Conservation (phyloP, 306 rosid genomes). For the Ziziphus jujuba region DNA sequence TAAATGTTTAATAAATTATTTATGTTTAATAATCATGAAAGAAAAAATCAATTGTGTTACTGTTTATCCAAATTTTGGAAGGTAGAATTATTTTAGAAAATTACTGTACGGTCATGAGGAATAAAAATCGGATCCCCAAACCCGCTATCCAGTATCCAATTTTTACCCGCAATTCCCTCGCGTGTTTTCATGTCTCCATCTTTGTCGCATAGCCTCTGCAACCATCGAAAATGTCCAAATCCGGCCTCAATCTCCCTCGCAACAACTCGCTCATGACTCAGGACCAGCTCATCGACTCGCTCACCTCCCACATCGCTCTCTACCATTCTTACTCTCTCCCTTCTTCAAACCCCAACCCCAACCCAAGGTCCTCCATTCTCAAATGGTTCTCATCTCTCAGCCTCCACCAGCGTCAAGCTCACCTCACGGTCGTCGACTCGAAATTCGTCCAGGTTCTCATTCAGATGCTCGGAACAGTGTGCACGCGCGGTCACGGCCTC, state of each 20-base stretch:
- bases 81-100: too few relatives aligned
- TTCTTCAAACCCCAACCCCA: slow-evolving; percentile 30
- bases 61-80: too few relatives aligned
- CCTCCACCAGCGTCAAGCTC: slow-evolving; percentile 67
- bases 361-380: slow-evolving; percentile 56
- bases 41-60: too few relatives aligned
- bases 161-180: neutral
- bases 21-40: too few relatives aligned
- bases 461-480: slow-evolving; percentile 59
- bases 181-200: neutral
- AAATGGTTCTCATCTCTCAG: slow-evolving; percentile 82
- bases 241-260: slow-evolving; percentile 12
- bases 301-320: slow-evolving; percentile 84
- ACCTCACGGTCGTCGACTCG: slow-evolving; percentile 61
- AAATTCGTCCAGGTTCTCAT: slow-evolving; percentile 59
- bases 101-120: too few relatives aligned
- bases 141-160: neutral
- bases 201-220: neutral
- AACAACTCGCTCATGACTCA: slow-evolving; percentile 52
- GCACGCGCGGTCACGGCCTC: slow-evolving; percentile 52
- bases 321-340: slow-evolving; percentile 54
- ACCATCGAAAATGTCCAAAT: slow-evolving; percentile 7
- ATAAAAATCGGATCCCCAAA: neutral
- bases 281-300: slow-evolving; percentile 74
- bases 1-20: too few relatives aligned